Percentiles rank a stretch among this genome's conserved stretches.
Conservation (phyloP, 1,284 basidiomycete genomes). For the Cerioporus squamosus region DNA sequence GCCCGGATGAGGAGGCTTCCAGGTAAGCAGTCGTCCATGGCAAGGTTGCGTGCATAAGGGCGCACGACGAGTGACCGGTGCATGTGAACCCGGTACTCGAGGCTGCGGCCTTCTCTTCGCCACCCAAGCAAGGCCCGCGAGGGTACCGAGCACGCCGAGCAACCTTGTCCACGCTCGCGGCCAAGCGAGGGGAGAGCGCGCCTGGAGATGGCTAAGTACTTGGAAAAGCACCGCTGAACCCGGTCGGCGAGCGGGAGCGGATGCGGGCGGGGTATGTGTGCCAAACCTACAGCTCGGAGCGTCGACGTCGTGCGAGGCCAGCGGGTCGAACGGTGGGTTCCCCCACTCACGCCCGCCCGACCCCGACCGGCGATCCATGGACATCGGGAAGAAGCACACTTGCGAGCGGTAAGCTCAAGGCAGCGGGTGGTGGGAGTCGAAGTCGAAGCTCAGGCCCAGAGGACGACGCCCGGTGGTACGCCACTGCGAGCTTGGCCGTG, state of each 20-base stretch:
- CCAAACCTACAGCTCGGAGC: neutral
- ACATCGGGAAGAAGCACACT: slow-evolving; percentile 19
- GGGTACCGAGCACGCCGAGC: too few species aligned
- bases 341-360: neutral
- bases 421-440: slow-evolving; percentile 5
- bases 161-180: too few species aligned
- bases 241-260: neutral
- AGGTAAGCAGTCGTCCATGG: neutral
- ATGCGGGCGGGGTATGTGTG: neutral
- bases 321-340: neutral
- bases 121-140: too few species aligned
- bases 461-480: slow-evolving; percentile 7
- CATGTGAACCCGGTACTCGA: neutral
- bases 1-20: too few species aligned
- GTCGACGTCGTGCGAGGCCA: neutral
- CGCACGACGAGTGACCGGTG: neutral
- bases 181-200: neutral
- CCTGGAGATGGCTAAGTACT: neutral
- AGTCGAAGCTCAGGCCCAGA: neutral
- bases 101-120: neutral
- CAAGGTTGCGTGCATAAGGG: neutral
- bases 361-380: slow-evolving; percentile 14
- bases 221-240: neutral
- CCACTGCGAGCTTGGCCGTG: neutral
- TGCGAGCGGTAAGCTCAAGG: slow-evolving; percentile 10